Percentiles rank a stretch among this genome's conserved stretches.
Conservation (phyloP, 78 protist species). For the Thecamonas trahens region DNA sequence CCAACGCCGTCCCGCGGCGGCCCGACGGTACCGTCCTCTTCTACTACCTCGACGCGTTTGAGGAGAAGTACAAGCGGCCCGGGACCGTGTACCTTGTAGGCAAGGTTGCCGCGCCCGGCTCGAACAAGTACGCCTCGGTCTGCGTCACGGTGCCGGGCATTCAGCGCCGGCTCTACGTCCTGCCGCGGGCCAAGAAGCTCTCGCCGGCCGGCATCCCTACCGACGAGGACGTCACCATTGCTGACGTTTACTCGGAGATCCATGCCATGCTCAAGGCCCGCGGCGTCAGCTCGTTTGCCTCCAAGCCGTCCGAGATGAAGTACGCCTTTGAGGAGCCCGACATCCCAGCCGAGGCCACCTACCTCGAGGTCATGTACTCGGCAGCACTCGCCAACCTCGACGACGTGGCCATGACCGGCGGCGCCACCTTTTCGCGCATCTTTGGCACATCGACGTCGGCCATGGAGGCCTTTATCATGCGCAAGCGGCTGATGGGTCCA, state of each 20-base stretch:
- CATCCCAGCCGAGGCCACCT: slow-evolving; percentile 14
- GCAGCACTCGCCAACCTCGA: background rate
- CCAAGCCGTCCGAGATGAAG: slow-evolving; percentile 17
- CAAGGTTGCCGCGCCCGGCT: slow-evolving; percentile 1
- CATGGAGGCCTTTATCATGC: slow-evolving; percentile 65
- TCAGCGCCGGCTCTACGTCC: slow-evolving; percentile 28
- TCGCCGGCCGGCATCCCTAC: background rate
- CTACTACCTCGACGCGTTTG: slow-evolving; percentile 56
- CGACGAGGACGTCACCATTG: background rate
- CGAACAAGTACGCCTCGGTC: background rate
- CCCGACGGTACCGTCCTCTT: too few species aligned
- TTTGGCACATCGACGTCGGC: slow-evolving; percentile 66
- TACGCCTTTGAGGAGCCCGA: slow-evolving; percentile 53
- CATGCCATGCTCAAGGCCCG: background rate
- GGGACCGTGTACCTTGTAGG: slow-evolving; percentile 44
- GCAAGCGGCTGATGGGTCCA: slow-evolving; percentile 84
- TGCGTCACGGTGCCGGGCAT: slow-evolving; percentile 25
- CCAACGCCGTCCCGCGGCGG: too few species aligned
- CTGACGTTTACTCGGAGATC: slow-evolving; percentile 26
- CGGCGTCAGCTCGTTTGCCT: background rate
- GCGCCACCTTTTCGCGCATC: slow-evolving; percentile 4
- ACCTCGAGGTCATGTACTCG: slow-evolving; percentile 38
- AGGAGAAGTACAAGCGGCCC: background rate
- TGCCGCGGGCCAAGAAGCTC: slow-evolving; percentile 19
- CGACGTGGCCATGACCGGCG: background rate